Conservation (phyloP, 305 asterid species). For the Plantago rigida region DNA sequence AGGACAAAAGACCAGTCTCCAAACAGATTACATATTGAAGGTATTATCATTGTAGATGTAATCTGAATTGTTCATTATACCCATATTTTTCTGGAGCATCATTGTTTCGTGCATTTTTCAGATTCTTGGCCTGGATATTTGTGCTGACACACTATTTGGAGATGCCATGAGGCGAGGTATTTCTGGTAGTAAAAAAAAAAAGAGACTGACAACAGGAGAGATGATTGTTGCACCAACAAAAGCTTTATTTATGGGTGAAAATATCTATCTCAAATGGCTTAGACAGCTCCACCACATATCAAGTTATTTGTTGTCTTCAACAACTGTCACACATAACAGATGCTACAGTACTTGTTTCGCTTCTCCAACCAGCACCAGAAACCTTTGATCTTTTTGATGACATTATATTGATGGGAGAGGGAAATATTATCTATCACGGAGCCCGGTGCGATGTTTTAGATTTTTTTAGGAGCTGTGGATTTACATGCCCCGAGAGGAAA, state of each 20-base stretch:
- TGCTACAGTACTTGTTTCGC: conserved; percentile 28
- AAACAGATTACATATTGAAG: conserved; percentile 2
- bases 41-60: background rate
- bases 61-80: background rate
- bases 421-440: conserved; percentile 27
- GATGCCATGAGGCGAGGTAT: conserved; percentile 37
- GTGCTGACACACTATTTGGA: conserved; percentile 32
- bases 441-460: conserved; percentile 22
- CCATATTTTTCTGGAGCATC: background rate
- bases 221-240: conserved; percentile 29
- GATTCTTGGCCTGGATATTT: conserved; percentile 37
- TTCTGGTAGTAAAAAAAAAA: conserved; percentile 42
- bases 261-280: conserved; percentile 32
- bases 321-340: conserved; percentile 25
- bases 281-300: conserved; percentile 32
- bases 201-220: conserved; percentile 34
- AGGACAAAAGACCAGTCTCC: conserved; percentile 3
- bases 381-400: conserved; percentile 29
- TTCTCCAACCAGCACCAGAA: conserved; percentile 33
- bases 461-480: conserved; percentile 30
- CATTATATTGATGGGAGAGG: conserved; percentile 28
- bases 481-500: conserved; percentile 48
- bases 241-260: conserved; percentile 29
- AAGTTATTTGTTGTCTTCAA: conserved; percentile 25
- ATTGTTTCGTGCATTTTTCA: conserved; percentile 4